Conservation (phyloP, 2,329 filamentous ascomycete genomes). For the Oidium heveae region DNA sequence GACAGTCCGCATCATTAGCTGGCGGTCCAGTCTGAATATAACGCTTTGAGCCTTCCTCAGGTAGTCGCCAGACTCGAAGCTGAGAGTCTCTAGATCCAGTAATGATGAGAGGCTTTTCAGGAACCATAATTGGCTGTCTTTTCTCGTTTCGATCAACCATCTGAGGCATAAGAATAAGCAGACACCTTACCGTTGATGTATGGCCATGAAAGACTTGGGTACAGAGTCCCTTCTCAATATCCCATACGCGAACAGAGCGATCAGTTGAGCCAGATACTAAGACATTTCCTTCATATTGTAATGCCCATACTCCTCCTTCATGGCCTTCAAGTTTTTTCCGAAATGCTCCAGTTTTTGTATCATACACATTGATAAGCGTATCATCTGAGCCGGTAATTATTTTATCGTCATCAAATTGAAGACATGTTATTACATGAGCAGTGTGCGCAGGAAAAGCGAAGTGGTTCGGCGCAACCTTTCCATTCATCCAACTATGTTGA, state of each 20-base stretch:
- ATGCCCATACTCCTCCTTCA: constrained; percentile 89
- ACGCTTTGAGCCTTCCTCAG: constrained; percentile 48
- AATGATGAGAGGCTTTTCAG: constrained; percentile 84
- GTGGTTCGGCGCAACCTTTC: constrained; percentile 62
- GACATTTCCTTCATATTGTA: constrained; percentile 88
- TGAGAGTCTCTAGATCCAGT: constrained; percentile 91
- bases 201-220: constrained; percentile 94
- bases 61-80: constrained; percentile 80
- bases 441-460: constrained; percentile 93
- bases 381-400: constrained; percentile 95
- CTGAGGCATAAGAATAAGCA: constrained; percentile 79
- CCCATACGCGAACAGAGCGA: constrained; percentile 96
- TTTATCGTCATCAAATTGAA: constrained; percentile 95
- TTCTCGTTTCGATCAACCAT: constrained; percentile 46
- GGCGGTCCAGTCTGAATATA: constrained; percentile 61
- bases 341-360: constrained; percentile 78
- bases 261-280: constrained; percentile 92
- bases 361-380: constrained; percentile 91
- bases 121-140: constrained; percentile 64
- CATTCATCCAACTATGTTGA: constrained; percentile 73
- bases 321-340: constrained; percentile 71
- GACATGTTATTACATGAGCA: constrained; percentile 84
- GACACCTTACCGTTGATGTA: constrained; percentile 84
- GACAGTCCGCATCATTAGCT: constrained; percentile 54
- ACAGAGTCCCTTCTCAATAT: constrained; percentile 78